Evolutionary conservation across 495 filamentous ascomycete species (phyloP).

Genomic region (Recurvomyces mirabilis): DNA sequence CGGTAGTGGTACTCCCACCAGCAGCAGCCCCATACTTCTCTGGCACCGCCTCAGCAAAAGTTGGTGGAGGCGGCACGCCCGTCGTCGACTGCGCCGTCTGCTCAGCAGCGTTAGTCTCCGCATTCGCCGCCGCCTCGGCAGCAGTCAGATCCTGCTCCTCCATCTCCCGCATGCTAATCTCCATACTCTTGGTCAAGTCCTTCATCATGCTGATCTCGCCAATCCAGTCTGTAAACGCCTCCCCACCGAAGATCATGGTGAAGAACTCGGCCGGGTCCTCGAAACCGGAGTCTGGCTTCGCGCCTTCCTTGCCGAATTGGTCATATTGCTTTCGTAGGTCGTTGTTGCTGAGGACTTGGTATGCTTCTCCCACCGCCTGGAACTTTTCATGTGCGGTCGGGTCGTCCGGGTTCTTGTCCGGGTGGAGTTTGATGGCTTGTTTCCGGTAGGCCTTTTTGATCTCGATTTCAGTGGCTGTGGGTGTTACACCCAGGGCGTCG

Average conservation of each 20-base stretch:
- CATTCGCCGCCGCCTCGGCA: conserved; percentile 17
- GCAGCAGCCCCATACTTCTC: background rate
- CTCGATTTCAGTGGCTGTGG: conserved; percentile 83
- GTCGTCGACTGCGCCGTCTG: conserved; percentile 6
- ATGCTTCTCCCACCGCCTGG: conserved; percentile 87
- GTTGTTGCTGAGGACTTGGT: conserved; percentile 85
- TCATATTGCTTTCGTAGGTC: conserved; percentile 87
- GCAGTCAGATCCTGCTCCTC: conserved; percentile 28
- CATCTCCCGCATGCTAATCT: conserved; percentile 32
- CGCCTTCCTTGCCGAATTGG: conserved; percentile 88
- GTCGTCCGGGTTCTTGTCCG: conserved; percentile 98
- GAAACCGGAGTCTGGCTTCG: conserved; percentile 79
- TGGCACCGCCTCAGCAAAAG: conserved; percentile 1
- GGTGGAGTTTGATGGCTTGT: conserved; percentile 71
- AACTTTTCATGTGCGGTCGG: conserved; percentile 88
- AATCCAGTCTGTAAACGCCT: conserved; percentile 67
- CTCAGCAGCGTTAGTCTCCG: conserved; percentile 32
- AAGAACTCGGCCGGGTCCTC: conserved; percentile 98
- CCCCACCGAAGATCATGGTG: conserved; percentile 93
- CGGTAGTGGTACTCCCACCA: background rate
- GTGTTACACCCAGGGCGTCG: conserved; percentile 77
- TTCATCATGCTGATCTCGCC: conserved; percentile 38
- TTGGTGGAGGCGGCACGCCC: conserved; percentile 3
- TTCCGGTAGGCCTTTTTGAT: conserved; percentile 99
- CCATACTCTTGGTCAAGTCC: conserved; percentile 37